Evolutionary conservation across 129 eudicot genomes (phyloP), one percentile per base, ranked within the genome.

Genomic region (Lactuca sativa): DNA sequence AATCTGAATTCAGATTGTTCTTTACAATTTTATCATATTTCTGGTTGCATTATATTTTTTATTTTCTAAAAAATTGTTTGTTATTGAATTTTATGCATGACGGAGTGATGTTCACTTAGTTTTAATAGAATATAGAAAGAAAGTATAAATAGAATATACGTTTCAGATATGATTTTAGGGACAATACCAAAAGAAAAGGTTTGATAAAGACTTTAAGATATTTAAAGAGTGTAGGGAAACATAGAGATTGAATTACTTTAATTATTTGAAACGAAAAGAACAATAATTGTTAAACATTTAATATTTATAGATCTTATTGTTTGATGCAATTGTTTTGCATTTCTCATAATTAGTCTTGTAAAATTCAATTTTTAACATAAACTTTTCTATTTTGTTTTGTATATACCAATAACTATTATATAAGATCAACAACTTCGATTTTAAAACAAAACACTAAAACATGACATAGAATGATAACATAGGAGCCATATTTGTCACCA

Each of bases 381-480:
- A 47, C 3, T 2, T 47, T 4, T 47, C 3, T 47, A 10, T 47
- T 12, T 12, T 47, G 12, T 11, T 47, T 47, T 12, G 52, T 47
- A 4, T 12, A 47, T 11, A 8, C 49, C 51, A 44, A 10, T 47
- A 47, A 11, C 12, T 47, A 47, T 47, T 11, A 47, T 47, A 47
- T 47, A 6, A 47, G 12, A 9, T 47, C 52, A 47, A 47, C 52
- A 47, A 47, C 52, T 47, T 47, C 0, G 52, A 11, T 47, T 47
- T 47, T 10, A 4, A 47, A 47, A 44, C 51, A 44, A 0, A 2
- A 44, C 4, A 1, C 12, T 47, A 62, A 62, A 64, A 64, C 71
- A 74, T 53, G 78, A 58, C 14, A 55, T 40, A 18, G 64, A 33
- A 74, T 64, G 57, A 59, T 76, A 69, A 16, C 41, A 40, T 37